Evolutionary conservation across 2,329 filamentous ascomycete genomes (phyloP).

Genomic region (Didymella keratinophila): DNA sequence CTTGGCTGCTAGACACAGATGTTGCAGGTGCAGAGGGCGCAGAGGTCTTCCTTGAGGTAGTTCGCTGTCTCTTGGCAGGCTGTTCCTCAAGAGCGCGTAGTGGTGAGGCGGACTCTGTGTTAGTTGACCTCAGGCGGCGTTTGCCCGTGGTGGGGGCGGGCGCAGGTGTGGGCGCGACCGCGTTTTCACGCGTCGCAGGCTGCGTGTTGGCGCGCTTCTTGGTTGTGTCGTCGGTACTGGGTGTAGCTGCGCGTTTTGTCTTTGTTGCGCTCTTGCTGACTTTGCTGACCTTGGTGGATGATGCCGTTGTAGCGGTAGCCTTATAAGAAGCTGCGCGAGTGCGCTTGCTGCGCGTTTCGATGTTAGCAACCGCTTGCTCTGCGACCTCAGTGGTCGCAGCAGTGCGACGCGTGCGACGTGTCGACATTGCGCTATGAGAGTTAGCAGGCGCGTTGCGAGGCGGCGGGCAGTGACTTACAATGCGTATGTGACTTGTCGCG

Average conservation of each 20-base stretch:
- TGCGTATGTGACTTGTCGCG: constrained; percentile 6
- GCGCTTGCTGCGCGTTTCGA: constrained; percentile 23
- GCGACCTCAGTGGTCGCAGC: constrained; percentile 22
- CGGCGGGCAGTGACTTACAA: constrained; percentile 21
- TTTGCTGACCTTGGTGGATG: neutral
- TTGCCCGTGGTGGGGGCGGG: constrained; percentile 24
- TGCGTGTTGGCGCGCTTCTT: constrained; percentile 5
- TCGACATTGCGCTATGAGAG: constrained; percentile 28
- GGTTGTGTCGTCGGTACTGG: neutral
- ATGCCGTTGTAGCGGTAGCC: constrained; percentile 7
- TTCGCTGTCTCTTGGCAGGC: constrained; percentile 24
- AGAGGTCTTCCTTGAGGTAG: constrained; percentile 9
- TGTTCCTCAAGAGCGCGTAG: constrained; percentile 26
- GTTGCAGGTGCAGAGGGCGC: constrained; percentile 9
- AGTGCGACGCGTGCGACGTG: constrained; percentile 27
- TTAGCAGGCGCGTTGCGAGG: constrained; percentile 28
- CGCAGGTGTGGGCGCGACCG: constrained; percentile 17
- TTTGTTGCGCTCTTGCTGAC: neutral
- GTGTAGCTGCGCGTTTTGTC: constrained; percentile 14
- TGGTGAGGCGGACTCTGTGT: constrained; percentile 25
- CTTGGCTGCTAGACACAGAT: constrained; percentile 13
- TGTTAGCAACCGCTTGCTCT: constrained; percentile 13
- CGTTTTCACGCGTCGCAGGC: constrained; percentile 2
- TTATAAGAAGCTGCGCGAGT: constrained; percentile 22
- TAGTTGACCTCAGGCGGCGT: constrained; percentile 27